Evolutionary conservation across 2,329 filamentous ascomycete genomes (phyloP), one percentile per base, ranked within the genome.

Genomic region (Aspergillus felis): DNA sequence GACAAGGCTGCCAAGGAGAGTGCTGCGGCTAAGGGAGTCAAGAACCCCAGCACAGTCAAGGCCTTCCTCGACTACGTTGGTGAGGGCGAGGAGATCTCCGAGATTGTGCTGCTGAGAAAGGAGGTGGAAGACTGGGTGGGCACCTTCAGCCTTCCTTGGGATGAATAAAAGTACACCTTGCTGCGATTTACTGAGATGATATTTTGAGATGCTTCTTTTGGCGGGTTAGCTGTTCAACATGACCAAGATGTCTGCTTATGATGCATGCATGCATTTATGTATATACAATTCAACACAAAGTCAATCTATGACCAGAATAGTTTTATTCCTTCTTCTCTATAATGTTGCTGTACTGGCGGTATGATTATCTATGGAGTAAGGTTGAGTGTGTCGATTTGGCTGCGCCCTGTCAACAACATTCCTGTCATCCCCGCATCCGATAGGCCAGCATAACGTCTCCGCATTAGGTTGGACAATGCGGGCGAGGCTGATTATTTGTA

Each of bases 31-130:
- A 82, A 84, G 62, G 86, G 97, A 29, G 92, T 91, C 72, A 97
- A 97, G 87, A 91, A 94, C 79, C 91, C 91, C 66, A 96, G 96
- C 84, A 97, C 93, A 83, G 88, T 96, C 75, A 97, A 97, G 87
- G 94, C 97, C 79, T 97, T 97, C 87, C 90, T 92, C 81, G 87
- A 87, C 70, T 93, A 91, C 82, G 88, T 96, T 55, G 86, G 90
- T 53, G 76, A 90, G 86, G 81, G 84, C 64, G 92, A 93, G 66
- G 85, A 90, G 74, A 83, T 96, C 57, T 79, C 86, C 52, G 90
- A 93, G 81, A 93, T 99, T 80, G 88, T 90, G 72, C 84, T 84
- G 66, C 82, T 97, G 74, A 89, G 87, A 79, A 88, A 91, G 80
- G 93, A 97, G 83, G 94, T 99, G 71, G 85, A 92, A 54, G 81